These are phyloP conservation scores for Solidago caesia DNA, from an alignment of 129 eudicot genomes.

Conservation along the genomic window DNA sequence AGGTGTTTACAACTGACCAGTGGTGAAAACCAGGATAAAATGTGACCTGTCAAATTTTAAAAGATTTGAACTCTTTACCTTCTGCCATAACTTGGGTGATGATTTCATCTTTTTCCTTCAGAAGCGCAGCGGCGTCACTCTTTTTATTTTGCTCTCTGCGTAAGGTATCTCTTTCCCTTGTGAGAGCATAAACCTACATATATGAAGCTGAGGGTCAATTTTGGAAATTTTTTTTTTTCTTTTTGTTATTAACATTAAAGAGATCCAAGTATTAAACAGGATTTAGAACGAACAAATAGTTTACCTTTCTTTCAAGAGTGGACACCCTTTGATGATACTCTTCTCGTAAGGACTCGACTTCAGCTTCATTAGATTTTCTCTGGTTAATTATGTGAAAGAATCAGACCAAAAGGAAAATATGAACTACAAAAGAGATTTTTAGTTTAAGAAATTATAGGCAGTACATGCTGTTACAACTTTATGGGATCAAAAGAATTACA, in stretches of 20 bases:
- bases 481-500: neutral
- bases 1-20: neutral
- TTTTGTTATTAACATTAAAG: neutral
- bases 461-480: no score
- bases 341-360: slow-evolving; percentile 78
- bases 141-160: slow-evolving; percentile 94
- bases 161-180: slow-evolving; percentile 91
- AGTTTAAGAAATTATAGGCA: neutral
- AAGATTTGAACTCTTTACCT: slow-evolving; percentile 41
- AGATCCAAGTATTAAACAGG: neutral
- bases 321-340: slow-evolving; percentile 94
- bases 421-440: neutral
- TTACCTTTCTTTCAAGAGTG: slow-evolving; percentile 89
- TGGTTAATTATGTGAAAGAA: slow-evolving; percentile 28
- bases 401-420: neutral
- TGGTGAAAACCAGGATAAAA: neutral
- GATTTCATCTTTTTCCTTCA: slow-evolving; percentile 97
- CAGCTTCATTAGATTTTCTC: slow-evolving; percentile 95
- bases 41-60: neutral
- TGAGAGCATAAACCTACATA: slow-evolving; percentile 86
- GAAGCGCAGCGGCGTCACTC: slow-evolving; percentile 93
- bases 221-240: neutral
- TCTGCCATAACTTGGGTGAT: slow-evolving; percentile 97
- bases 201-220: neutral
- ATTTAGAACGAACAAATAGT: neutral